Base-by-base conservation (phyloP, 148 eudicot species). In the Persicaria tinctoria region DNA sequence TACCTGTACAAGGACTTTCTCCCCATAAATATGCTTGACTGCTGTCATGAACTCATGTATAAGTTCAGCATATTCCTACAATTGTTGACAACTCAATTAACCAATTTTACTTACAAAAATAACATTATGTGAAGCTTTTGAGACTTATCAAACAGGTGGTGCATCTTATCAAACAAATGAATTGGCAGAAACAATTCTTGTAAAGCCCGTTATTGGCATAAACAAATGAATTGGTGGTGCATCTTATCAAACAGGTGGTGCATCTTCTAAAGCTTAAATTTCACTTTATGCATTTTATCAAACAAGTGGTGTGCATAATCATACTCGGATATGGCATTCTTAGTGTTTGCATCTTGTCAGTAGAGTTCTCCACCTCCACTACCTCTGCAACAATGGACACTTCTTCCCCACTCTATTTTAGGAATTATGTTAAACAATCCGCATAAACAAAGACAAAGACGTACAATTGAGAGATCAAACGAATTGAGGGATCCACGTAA, bases 1-100 rank as follows among this genome's bases (percentile, higher is more conserved):
- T 76, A 92, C 98, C 93, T 95, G 98, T 83, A 95, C 76, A 70
- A 95, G 93, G 76, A 95, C 89, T 85, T 90, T 95, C 78, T 95
- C 98, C 59, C 98, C 98, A 80, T 94, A 94, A 38, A 78, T 87
- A 74, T 91, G 93, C 89, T 94, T 94, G 27, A 88, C 98, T 32
- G 98, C 97, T 16, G 89, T 70, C 98, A 95, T 95, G 75, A 95
- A 95, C 73, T 95, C 97, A 47, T 87, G 81, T 80, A 95, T 48
- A 64, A 95, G 87, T 78, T 95, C 98, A 46, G 98, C 92, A 84
- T 95, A 95, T 77, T 95, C 97, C 98, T 95, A 81, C 5, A 74
- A 2, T 76, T 10, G 47, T 48, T 41, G 72, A 64, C 38, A 23
- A 5, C 41, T 49, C 8, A 72, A 18, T 38, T 13, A 64, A 41